Base-by-base conservation (phyloP, 768 basidiomycete species). In the Suillus lakei region DNA sequence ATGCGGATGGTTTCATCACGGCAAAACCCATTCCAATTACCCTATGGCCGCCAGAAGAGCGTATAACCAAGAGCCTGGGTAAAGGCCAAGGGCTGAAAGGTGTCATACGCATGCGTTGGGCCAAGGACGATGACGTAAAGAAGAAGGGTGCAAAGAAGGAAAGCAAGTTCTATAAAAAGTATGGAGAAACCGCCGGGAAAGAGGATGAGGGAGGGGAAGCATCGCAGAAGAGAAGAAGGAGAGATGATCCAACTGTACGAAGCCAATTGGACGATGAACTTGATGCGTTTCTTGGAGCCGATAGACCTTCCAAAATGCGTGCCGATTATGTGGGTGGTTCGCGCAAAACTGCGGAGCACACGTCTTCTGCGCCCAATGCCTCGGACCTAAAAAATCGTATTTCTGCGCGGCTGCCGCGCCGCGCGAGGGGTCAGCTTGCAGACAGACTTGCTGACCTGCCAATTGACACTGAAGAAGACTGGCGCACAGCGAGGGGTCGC, bases 151-250 rank as follows among this genome's bases (percentile, higher is more conserved):
- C 93, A 4, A 86, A 84, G 73, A 81, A 79, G 63, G 84, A 90
- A 67, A 94, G 92, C 72, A 79, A 90, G 69, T 95, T 94, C 69
- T 95, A 95, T 77, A 87, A 77, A 75, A 90, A 86, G 71, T 90
- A 94, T 64, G 93, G 92, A 21, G 71, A 70, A 62, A 73, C 74
- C 36, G 89, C 89, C 4, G 92, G 91, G 63, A 92, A 88, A 72
- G 86, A 88, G 64, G 69, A 77, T 7, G 81, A 82, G 60, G 80
- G 68, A 66, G 58, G 58, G 28, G 80, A 69, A 63, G 70, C 71
- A 36, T 70, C 72, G 41, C 73, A 71, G 69, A 82, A 80, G 69
- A 75, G 75, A 66, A 77, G 74, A 76, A 76, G 77, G 59, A 75
- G 81, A 13, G 80, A 77, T 16, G 76, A 72, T 58, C 30, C 64